Conservation (phyloP, 2,329 filamentous ascomycete genomes). For the Metarhizium robertsii region DNA sequence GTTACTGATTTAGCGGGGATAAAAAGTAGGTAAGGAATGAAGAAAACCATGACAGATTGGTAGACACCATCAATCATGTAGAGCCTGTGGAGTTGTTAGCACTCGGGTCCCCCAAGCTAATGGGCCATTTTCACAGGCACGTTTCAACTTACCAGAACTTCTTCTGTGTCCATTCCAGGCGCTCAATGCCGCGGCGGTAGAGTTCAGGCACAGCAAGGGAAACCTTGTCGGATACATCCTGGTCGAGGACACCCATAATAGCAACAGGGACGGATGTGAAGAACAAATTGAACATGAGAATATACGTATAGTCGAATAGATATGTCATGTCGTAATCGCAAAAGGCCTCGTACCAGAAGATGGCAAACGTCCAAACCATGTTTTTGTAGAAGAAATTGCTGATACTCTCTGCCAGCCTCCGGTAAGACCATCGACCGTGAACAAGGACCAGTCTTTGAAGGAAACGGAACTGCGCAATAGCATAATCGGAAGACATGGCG, state of each 20-base stretch:
- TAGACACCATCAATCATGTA: conserved; percentile 96
- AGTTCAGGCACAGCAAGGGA: conserved; percentile 91
- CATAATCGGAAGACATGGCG: conserved; percentile 93
- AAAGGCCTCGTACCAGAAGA: conserved; percentile 97
- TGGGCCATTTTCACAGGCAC: background rate
- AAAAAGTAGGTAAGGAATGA: conserved; percentile 80
- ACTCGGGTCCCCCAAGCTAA: background rate
- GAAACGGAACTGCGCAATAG: conserved; percentile 89
- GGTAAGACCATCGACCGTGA: conserved; percentile 94
- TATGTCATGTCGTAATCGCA: conserved; percentile 96
- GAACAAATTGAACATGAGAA: conserved; percentile 89
- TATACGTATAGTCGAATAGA: conserved; percentile 96
- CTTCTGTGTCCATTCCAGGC: conserved; percentile 86
- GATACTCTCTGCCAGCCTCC: conserved; percentile 82
- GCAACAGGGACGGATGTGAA: conserved; percentile 95
- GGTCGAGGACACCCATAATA: conserved; percentile 92
- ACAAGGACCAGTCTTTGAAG: conserved; percentile 77
- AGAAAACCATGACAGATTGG: conserved; percentile 90
- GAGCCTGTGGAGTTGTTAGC: conserved; percentile 40
- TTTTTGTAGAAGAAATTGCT: conserved; percentile 99
- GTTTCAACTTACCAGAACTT: conserved; percentile 78
- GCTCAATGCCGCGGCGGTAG: conserved; percentile 90
- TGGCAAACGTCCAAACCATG: conserved; percentile 90
- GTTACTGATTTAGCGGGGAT: conserved; percentile 58
- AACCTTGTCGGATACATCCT: conserved; percentile 90